phyloP scores from a whole-genome alignment of 257 asterid genomes.

The Primulina eburnea region DNA sequence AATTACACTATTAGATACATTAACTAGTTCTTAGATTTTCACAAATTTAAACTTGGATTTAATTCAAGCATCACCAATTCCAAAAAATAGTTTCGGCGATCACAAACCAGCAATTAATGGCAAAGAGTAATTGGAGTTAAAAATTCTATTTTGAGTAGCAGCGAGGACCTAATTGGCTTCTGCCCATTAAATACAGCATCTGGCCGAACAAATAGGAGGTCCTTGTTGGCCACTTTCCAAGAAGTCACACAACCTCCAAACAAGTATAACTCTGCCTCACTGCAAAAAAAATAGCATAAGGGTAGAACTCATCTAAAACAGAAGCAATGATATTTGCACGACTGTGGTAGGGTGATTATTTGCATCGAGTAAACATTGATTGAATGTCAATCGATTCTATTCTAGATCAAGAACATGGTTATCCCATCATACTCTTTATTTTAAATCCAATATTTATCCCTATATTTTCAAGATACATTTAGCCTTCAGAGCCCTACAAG shows the following conservation, averaged over 20 bases:
- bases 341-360: too few species aligned
- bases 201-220: slow-evolving; percentile 96
- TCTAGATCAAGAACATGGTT: too few species aligned
- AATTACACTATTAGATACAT: slow-evolving; percentile 4
- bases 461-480: too few species aligned
- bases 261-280: slow-evolving; percentile 90
- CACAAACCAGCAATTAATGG: slow-evolving; percentile 1
- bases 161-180: slow-evolving; percentile 86
- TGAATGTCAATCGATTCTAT: too few species aligned
- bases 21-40: slow-evolving; percentile 8
- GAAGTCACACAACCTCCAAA: slow-evolving; percentile 97
- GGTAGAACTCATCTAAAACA: slow-evolving; percentile 1
- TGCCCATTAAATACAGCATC: slow-evolving; percentile 94
- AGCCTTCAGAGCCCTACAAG: too few species aligned
- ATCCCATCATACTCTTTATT: too few species aligned
- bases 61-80: slow-evolving; percentile 4
- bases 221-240: slow-evolving; percentile 86
- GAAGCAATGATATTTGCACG: slow-evolving; percentile 6
- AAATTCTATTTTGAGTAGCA: slow-evolving; percentile 13
- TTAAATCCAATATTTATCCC: too few species aligned
- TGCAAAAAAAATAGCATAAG: slow-evolving; percentile 34
- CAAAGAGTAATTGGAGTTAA: slow-evolving; percentile 2
- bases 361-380: too few species aligned
- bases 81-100: slow-evolving; percentile 3
- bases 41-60: slow-evolving; percentile 13